Evolutionary conservation across 2,329 filamentous ascomycete genomes (phyloP).

Genomic region (Cladosporium phlei): DNA sequence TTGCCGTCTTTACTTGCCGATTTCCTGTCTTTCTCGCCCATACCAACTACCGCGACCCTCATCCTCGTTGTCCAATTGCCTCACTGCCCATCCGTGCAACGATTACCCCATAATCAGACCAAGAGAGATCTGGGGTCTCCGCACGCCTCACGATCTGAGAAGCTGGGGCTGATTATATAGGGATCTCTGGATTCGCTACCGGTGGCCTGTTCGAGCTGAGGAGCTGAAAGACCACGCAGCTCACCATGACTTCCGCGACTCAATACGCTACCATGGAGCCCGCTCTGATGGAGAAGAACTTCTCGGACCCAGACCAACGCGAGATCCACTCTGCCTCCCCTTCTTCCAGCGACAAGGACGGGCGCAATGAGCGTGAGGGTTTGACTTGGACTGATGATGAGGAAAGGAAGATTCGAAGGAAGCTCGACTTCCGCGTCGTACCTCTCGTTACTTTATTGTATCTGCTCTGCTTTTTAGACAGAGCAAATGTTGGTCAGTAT

Average conservation of each 20-base stretch:
- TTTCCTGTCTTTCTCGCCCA: slow-evolving; percentile 1
- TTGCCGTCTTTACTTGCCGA: slow-evolving; percentile 12
- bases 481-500: slow-evolving; percentile 36
- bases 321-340: slow-evolving; percentile 11
- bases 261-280: slow-evolving; percentile 1
- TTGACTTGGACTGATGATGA: slow-evolving; percentile 18
- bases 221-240: background rate
- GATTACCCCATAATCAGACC: slow-evolving; percentile 9
- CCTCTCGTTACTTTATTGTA: slow-evolving; percentile 58
- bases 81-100: background rate
- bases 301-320: background rate
- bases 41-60: background rate
- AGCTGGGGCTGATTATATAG: slow-evolving; percentile 8
- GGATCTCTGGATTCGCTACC: slow-evolving; percentile 3
- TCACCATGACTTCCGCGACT: background rate
- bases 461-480: slow-evolving; percentile 51
- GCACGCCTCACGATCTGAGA: slow-evolving; percentile 2
- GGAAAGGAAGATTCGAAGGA: slow-evolving; percentile 47
- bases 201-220: slow-evolving; percentile 2
- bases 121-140: slow-evolving; percentile 11
- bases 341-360: slow-evolving; percentile 8
- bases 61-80: slow-evolving; percentile 11
- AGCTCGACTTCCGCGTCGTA: slow-evolving; percentile 53
- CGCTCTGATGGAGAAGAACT: slow-evolving; percentile 7
- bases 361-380: background rate